Evolutionary conservation across 2,329 filamentous ascomycete species (phyloP).

Genomic region (Cylindrodendrum hubeiense): DNA sequence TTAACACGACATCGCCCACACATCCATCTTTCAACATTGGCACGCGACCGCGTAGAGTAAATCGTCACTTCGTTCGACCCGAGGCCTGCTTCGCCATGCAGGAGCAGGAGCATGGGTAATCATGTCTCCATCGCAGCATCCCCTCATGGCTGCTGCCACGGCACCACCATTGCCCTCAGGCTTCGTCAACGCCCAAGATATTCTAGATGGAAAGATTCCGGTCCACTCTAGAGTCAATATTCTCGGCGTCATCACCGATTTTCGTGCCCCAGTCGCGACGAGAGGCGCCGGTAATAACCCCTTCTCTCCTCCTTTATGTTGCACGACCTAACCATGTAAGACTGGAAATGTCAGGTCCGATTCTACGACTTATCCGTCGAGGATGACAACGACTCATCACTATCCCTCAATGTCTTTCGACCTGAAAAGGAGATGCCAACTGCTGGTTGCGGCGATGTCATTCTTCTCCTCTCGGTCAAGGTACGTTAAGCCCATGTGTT

Average conservation of each 20-base stretch:
- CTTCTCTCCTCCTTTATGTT: neutral
- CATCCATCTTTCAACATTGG: neutral
- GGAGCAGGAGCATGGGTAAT: constrained; percentile 2
- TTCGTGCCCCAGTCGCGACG: constrained; percentile 64
- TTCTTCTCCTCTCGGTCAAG: constrained; percentile 65
- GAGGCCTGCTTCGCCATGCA: constrained; percentile 6
- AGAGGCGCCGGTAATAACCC: constrained; percentile 61
- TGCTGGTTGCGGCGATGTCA: constrained; percentile 55
- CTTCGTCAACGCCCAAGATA: constrained; percentile 51
- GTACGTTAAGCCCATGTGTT: constrained; percentile 50
- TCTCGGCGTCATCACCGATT: constrained; percentile 79
- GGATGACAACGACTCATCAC: constrained; percentile 50
- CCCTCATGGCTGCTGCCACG: constrained; percentile 19
- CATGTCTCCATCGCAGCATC: constrained; percentile 21
- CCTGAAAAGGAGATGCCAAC: constrained; percentile 61
- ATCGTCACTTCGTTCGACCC: neutral
- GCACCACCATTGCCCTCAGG: constrained; percentile 33
- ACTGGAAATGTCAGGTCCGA: constrained; percentile 71
- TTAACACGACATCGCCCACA: constrained; percentile 16
- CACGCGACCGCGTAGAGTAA: constrained; percentile 22
- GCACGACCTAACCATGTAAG: constrained; percentile 50
- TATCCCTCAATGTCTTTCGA: constrained; percentile 73
- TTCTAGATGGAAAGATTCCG: constrained; percentile 56
- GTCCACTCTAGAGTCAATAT: constrained; percentile 63
- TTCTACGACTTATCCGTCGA: constrained; percentile 71